Evolutionary conservation across 495 filamentous ascomycete genomes (phyloP).

Genomic region (Talaromyces trachyspermus): DNA sequence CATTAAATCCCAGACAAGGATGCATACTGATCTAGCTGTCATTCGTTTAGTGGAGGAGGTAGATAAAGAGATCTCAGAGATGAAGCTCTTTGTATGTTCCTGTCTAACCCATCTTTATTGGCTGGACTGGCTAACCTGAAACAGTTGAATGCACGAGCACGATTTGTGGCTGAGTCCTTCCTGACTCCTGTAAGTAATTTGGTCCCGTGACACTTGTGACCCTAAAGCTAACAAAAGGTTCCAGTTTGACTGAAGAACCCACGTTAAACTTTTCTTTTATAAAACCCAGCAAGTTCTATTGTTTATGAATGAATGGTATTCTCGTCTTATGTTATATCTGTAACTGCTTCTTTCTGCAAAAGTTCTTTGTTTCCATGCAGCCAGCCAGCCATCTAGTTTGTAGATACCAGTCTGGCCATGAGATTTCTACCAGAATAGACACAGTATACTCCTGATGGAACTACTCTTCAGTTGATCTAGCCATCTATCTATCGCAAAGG

Average conservation of each 20-base stretch:
- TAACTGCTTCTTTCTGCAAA: no score
- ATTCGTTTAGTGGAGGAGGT: conserved; percentile 99
- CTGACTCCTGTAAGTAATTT: conserved; percentile 71
- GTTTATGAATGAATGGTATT: background rate
- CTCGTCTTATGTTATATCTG: no score
- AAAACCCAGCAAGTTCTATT: no score
- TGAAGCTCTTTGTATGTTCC: conserved; percentile 93
- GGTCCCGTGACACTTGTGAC: background rate
- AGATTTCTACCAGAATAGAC: no score
- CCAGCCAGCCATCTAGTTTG: no score
- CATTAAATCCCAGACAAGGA: conserved; percentile 3
- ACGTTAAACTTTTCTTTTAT: no score
- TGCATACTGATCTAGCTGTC: no score
- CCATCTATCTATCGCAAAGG: no score
- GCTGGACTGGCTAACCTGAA: background rate
- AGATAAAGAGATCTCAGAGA: conserved; percentile 98
- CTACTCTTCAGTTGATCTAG: no score
- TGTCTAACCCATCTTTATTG: background rate
- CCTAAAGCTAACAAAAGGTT: conserved; percentile 6
- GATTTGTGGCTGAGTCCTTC: conserved; percentile 98
- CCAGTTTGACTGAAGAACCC: conserved; percentile 3
- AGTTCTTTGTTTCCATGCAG: no score
- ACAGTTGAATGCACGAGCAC: conserved; percentile 91
- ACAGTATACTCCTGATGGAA: no score
- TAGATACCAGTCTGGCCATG: no score